phyloP scores from a whole-genome alignment of 129 eudicot genomes.

The Sambucus nigra region DNA sequence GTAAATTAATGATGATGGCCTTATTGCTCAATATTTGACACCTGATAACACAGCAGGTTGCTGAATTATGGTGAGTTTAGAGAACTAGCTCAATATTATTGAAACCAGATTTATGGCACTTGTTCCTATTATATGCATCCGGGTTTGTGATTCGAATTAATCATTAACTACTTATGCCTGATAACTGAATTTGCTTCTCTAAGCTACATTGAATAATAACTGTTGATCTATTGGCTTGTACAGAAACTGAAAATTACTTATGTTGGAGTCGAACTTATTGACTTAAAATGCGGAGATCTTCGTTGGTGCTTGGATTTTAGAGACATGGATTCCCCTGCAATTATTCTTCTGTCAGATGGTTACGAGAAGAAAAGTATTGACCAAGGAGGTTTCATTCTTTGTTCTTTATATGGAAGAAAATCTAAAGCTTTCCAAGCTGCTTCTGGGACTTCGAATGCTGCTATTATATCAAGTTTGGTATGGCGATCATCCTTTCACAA shows the following conservation, averaged over 20 bases:
- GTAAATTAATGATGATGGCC: no score
- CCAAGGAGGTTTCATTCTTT: slow-evolving; percentile 82
- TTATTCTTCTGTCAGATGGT: slow-evolving; percentile 64
- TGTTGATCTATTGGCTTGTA: slow-evolving; percentile 6
- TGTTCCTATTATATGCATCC: slow-evolving; percentile 5
- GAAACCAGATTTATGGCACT: not conserved
- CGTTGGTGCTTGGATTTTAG: slow-evolving; percentile 98
- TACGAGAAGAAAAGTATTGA: slow-evolving; percentile 68
- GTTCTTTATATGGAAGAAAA: slow-evolving; percentile 89
- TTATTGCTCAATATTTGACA: no score
- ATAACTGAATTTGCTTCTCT: not conserved
- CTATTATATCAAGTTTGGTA: slow-evolving; percentile 65
- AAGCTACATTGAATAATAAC: slow-evolving; percentile 2
- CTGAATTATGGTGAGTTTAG: not conserved
- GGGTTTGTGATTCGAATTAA: not conserved
- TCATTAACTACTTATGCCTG: not conserved
- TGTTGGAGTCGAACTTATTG: slow-evolving; percentile 86
- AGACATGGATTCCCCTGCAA: slow-evolving; percentile 84
- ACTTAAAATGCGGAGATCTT: slow-evolving; percentile 67
- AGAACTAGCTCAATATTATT: not conserved
- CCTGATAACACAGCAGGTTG: no score
- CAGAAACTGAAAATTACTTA: slow-evolving; percentile 92
- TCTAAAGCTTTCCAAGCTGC: slow-evolving; percentile 97
- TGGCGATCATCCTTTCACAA: not conserved
- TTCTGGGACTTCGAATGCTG: slow-evolving; percentile 65